Base-by-base conservation (phyloP, 2,329 filamentous ascomycete species). In the Phaeophleospora eucalypticola region DNA sequence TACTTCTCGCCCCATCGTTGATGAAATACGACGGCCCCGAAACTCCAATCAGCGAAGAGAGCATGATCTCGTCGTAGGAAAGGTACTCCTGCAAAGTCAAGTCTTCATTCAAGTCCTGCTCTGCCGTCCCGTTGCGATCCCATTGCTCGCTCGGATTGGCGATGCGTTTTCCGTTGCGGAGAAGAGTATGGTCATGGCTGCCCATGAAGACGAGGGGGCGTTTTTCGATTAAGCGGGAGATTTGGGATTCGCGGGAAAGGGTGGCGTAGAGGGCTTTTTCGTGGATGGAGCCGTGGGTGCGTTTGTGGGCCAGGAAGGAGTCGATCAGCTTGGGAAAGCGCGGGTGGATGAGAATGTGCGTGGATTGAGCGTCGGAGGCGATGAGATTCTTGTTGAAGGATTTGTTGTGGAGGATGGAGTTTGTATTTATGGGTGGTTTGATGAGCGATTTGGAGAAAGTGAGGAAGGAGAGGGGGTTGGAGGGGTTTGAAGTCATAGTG, bases 21-120 rank as follows among this genome's bases (percentile, higher is more conserved):
- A 65, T 57, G 49, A 65, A 65, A 47, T 51, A 48, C 3, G 53
- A 59, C 2, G 57, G 57, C 0, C 62, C 58, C 16, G 57, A 59
- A 12, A 63, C 62, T 8, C 59, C 64, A 16, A 66, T 52, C 15
- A 66, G 46, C 4, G 56, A 58, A 3, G 55, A 48, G 3, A 66
- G 56, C 61, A 66, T 62, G 20, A 66, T 65, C 37, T 66, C 64
- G 39, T 66, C 63, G 45, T 66, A 66, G 32, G 51, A 58, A 8
- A 66, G 53, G 45, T 65, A 66, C 6, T 60, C 48, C 3, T 58
- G 46, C 15, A 66, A 47, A 10, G 16, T 33, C 39, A 48, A 21
- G 27, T 48, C 41, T 17, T 20, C 51, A 41, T 63, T 60, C 35
- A 46, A 27, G 19, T 53, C 20, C 38, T 64, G 54, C 4, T 39